Evolutionary conservation across 305 asterid genomes (phyloP), one percentile per base, ranked within the genome.

Genomic region (Ilex paraguariensis): DNA sequence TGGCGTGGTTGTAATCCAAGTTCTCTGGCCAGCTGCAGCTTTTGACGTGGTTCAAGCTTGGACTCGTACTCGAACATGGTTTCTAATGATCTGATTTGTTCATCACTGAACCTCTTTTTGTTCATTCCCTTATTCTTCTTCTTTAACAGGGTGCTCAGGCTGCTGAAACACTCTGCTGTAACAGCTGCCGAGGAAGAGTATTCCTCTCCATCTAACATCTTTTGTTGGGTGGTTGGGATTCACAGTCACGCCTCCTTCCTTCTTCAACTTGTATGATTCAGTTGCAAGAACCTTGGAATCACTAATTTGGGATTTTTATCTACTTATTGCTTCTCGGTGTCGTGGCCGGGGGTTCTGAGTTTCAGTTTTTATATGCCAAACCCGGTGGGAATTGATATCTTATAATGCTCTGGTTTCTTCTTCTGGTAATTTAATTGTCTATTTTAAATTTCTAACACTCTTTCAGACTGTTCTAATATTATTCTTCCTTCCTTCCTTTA

Each of bases 1-100:
- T 81, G 86, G 7, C 83, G 75, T 4, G 83, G 89, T 65, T 81
- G 87, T 32, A 85, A 65, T 1, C 88, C 92, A 6, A 85, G 51
- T 0, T 80, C 81, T 31, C 69, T 70, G 0, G 90, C 90, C 0
- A 83, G 31, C 68, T 76, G 68, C 3, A 68, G 50, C 59, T 81
- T 81, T 72, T 74, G 74, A 45, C 63, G 73, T 2, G 87, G 68
- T 60, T 81, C 90, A 11, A 81, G 49, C 46, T 76, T 83, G 0
- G 80, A 70, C 52, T 84, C 85, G 4, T 73, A 54, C 28, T 78
- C 77, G 63, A 80, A 80, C 51, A 57, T 74, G 6, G 57, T 65
- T 56, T 80, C 85, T 13, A 80, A 40, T 0, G 54, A 54, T 36
- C 75, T 67, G 7, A 77, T 77, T 39, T 80, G 91, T 1, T 82